phyloP scores from a whole-genome alignment of 78 protist species.

The Mantamonas sphyraenae region DNA sequence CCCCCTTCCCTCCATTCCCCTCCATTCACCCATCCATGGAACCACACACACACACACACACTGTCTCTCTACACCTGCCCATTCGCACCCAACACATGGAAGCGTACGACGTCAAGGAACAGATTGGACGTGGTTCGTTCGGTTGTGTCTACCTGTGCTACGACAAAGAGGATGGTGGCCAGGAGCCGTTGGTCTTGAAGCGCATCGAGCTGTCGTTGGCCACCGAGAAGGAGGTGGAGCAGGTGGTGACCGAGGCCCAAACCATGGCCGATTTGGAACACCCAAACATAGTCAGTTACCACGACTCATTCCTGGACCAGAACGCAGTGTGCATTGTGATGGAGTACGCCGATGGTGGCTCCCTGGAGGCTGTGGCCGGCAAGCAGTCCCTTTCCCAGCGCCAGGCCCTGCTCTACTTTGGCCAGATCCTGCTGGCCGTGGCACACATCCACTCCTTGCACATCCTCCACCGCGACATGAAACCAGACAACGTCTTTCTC shows the following conservation, averaged over 20 bases:
- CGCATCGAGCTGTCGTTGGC: not conserved
- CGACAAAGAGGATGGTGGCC: not conserved
- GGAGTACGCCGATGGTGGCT: constrained; percentile 19
- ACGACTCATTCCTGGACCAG: not conserved
- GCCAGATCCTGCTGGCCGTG: not conserved
- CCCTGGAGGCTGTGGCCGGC: not conserved
- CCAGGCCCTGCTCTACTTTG: not conserved
- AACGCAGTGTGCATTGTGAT: constrained; percentile 14
- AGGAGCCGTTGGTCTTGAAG: constrained; percentile 7
- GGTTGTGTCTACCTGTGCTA: not conserved
- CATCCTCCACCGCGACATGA: constrained; percentile 40
- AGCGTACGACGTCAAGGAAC: no score
- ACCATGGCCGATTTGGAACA: not conserved
- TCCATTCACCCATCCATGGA: no score
- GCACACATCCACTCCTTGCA: constrained; percentile 3
- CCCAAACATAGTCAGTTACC: not conserved
- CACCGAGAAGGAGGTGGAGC: not conserved
- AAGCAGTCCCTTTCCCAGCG: not conserved
- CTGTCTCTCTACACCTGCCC: no score
- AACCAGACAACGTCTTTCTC: constrained; percentile 31
- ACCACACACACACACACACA: no score
- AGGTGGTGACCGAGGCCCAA: not conserved
- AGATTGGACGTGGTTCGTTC: not conserved
- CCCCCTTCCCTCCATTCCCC: no score
- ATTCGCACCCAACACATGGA: no score